These are phyloP conservation scores for Rhododendron ferrugineum DNA, from an alignment of 148 eudicot genomes.

Conservation along the genomic window DNA sequence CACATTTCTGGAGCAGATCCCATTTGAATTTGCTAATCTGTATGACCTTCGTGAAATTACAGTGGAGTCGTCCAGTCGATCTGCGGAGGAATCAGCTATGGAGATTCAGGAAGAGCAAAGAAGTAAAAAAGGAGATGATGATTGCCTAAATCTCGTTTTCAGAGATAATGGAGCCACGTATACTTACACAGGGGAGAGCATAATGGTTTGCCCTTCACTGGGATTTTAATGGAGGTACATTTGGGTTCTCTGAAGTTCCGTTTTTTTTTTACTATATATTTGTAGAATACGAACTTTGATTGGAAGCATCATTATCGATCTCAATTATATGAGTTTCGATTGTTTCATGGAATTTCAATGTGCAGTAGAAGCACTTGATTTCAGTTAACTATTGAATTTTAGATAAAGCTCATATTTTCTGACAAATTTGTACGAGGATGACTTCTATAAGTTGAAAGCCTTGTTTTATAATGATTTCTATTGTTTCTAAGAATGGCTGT, in stretches of 20 bases:
- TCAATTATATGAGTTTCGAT: too few species aligned
- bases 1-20: neutral
- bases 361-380: neutral
- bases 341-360: neutral
- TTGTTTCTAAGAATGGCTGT: neutral
- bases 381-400: neutral
- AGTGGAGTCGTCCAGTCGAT: accelerated
- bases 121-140: neutral
- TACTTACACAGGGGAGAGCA: too few species aligned
- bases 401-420: neutral
- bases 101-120: neutral
- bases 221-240: too few species aligned
- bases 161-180: too few species aligned
- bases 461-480: neutral
- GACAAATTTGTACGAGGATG: neutral
- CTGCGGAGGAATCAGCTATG: neutral
- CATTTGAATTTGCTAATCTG: neutral
- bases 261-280: too few species aligned
- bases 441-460: neutral
- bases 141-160: neutral
- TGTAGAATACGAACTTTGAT: too few species aligned
- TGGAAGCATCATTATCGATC: too few species aligned
- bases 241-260: too few species aligned
- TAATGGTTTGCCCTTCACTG: too few species aligned
- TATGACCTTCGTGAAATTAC: neutral